phyloP scores from a whole-genome alignment of 257 asterid genomes.

The Gentiana macrophylla region DNA sequence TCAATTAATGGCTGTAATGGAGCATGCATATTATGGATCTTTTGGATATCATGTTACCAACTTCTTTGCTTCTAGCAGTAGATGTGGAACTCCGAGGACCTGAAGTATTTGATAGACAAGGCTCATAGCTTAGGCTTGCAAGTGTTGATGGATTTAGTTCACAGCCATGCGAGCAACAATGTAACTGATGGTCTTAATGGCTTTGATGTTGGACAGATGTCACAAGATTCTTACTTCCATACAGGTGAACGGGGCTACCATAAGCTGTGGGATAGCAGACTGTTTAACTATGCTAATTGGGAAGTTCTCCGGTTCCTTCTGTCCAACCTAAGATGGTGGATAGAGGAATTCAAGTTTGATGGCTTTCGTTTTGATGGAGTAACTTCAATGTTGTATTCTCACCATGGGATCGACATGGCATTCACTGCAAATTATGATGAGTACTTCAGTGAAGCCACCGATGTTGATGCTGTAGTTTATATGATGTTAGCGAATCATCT shows the following conservation, averaged over 20 bases:
- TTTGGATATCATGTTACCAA: constrained; percentile 94
- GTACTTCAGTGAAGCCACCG: constrained; percentile 81
- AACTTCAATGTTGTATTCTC: constrained; percentile 93
- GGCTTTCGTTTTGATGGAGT: constrained; percentile 98
- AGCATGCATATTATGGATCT: constrained; percentile 92
- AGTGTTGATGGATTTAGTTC: constrained; percentile 87
- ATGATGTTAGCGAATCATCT: constrained; percentile 86
- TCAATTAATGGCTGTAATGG: constrained; percentile 98
- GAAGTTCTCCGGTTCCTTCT: constrained; percentile 96
- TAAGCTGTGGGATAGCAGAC: constrained; percentile 84
- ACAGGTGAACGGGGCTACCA: constrained; percentile 85
- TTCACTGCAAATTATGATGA: constrained; percentile 75
- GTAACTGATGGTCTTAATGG: constrained; percentile 87
- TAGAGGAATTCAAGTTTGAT: constrained; percentile 83
- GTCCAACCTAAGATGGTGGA: constrained; percentile 96
- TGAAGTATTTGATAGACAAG: constrained; percentile 85
- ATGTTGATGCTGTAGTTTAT: constrained; percentile 90
- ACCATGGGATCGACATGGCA: constrained; percentile 76
- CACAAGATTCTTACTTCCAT: constrained; percentile 92
- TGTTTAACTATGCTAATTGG: constrained; percentile 89
- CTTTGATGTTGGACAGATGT: constrained; percentile 80
- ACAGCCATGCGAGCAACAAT: constrained; percentile 93
- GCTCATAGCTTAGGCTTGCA: constrained; percentile 87
- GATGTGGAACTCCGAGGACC: constrained; percentile 94
- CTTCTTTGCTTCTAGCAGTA: constrained; percentile 87